phyloP scores from a whole-genome alignment of 164 flowering plant genomes.

The Chimonanthus praecox region DNA sequence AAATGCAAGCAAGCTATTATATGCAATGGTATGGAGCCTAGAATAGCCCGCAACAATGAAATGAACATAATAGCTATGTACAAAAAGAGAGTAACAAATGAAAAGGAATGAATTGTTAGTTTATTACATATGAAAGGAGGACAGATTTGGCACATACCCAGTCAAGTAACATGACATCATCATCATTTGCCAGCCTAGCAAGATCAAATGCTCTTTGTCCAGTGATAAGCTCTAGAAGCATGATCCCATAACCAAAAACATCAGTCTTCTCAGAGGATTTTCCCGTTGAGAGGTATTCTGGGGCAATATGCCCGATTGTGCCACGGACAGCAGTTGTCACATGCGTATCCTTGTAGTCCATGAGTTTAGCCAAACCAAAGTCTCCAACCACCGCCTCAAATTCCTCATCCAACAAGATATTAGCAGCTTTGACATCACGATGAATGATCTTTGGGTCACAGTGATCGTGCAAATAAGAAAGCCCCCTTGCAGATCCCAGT shows the following conservation, averaged over 20 bases:
- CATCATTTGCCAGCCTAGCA: conserved; percentile 93
- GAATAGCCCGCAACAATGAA: too few relatives aligned
- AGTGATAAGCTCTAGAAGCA: conserved; percentile 92
- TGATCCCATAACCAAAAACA: conserved; percentile 92
- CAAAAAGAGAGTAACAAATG: too few relatives aligned
- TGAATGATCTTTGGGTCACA: conserved; percentile 96
- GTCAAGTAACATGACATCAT: conserved; percentile 95
- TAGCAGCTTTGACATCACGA: conserved; percentile 96
- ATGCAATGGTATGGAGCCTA: too few relatives aligned
- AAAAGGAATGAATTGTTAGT: too few relatives aligned
- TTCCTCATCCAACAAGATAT: conserved; percentile 87
- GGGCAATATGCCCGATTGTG: conserved; percentile 93
- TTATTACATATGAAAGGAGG: not conserved
- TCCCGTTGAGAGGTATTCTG: conserved; percentile 88
- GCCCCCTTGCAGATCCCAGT: conserved; percentile 88
- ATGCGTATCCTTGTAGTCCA: conserved; percentile 97
- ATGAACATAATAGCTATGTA: too few relatives aligned
- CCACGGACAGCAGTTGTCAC: conserved; percentile 97
- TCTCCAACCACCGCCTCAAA: conserved; percentile 98
- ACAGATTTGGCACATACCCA: conserved; percentile 55
- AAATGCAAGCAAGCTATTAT: too few relatives aligned
- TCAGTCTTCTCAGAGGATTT: conserved; percentile 92
- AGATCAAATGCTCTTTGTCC: conserved; percentile 96
- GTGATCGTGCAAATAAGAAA: conserved; percentile 90
- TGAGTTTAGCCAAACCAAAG: conserved; percentile 93